Evolutionary conservation across 163 green algal genomes (phyloP).

Genomic region (Picocystis sp.): DNA sequence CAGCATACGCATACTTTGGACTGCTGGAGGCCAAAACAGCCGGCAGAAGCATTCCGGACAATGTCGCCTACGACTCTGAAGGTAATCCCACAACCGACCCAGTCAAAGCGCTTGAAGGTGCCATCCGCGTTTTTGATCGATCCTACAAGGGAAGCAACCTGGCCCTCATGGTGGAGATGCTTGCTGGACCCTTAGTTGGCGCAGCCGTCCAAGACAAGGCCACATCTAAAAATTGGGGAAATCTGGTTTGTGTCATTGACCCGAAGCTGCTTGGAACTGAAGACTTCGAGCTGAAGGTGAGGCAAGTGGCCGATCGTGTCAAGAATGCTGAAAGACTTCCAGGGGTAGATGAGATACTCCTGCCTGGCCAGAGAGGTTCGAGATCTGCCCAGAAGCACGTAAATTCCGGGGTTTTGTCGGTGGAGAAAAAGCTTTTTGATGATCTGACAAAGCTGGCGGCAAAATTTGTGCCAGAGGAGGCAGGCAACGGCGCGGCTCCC

Average conservation of each 20-base stretch:
- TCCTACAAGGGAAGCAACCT: constrained; percentile 50
- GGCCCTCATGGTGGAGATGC: constrained; percentile 57
- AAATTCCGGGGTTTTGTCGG: constrained; percentile 4
- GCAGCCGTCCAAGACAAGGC: constrained; percentile 51
- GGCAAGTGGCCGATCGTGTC: constrained; percentile 30
- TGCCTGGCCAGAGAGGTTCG: constrained; percentile 43
- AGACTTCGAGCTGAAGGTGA: constrained; percentile 18
- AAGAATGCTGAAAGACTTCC: constrained; percentile 31
- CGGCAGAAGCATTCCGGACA: constrained; percentile 30
- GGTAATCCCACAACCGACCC: constrained; percentile 46
- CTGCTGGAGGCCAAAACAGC: constrained; percentile 48
- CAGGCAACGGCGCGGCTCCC: neutral
- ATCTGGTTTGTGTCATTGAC: constrained; percentile 47
- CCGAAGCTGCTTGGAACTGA: constrained; percentile 34
- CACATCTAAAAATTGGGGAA: constrained; percentile 50
- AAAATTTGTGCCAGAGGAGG: neutral
- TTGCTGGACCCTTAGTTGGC: constrained; percentile 43
- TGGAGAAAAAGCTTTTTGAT: constrained; percentile 12
- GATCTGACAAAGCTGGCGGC: constrained; percentile 8
- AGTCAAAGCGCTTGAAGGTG: constrained; percentile 36
- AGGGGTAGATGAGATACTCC: constrained; percentile 38
- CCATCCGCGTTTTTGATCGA: constrained; percentile 50
- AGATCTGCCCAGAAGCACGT: neutral
- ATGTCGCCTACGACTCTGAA: constrained; percentile 36
- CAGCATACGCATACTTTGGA: constrained; percentile 52